Evolutionary conservation across 495 filamentous ascomycete genomes (phyloP).

Genomic region (Xylaria palmicola): DNA sequence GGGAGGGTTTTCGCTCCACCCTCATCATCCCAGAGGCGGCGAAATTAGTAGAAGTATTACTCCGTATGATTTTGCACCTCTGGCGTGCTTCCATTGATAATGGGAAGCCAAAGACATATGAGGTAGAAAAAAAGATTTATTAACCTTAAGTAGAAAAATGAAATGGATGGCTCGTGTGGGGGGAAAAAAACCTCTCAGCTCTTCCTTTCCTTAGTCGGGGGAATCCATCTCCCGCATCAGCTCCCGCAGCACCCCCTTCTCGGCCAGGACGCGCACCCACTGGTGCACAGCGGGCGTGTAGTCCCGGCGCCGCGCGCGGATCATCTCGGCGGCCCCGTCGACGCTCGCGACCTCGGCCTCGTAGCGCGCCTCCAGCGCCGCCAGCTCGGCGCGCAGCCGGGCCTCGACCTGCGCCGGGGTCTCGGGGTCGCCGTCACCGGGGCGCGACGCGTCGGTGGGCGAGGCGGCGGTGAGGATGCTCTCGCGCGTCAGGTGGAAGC

Average conservation of each 20-base stretch:
- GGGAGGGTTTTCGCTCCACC: too few relatives aligned
- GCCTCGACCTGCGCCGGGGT: too few relatives aligned
- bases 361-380: constrained; percentile 26
- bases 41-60: too few relatives aligned
- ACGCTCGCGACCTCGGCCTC: constrained; percentile 20
- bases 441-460: too few relatives aligned
- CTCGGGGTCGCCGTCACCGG: too few relatives aligned
- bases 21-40: too few relatives aligned
- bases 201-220: neutral
- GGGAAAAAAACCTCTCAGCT: neutral
- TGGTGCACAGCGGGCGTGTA: constrained; percentile 43
- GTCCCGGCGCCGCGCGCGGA: constrained; percentile 38
- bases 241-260: constrained; percentile 37
- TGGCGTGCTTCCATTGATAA: too few relatives aligned
- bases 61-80: too few relatives aligned
- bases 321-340: constrained; percentile 24
- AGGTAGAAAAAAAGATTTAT: too few relatives aligned
- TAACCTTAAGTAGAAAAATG: too few relatives aligned
- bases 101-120: too few relatives aligned
- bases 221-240: constrained; percentile 27
- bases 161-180: too few relatives aligned
- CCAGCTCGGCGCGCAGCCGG: constrained; percentile 25
- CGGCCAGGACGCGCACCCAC: constrained; percentile 43
- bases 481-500: constrained; percentile 23
- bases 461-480: constrained; percentile 16